Conservation (phyloP, 306 rosid species). For the Cucurbita ficifolia region DNA sequence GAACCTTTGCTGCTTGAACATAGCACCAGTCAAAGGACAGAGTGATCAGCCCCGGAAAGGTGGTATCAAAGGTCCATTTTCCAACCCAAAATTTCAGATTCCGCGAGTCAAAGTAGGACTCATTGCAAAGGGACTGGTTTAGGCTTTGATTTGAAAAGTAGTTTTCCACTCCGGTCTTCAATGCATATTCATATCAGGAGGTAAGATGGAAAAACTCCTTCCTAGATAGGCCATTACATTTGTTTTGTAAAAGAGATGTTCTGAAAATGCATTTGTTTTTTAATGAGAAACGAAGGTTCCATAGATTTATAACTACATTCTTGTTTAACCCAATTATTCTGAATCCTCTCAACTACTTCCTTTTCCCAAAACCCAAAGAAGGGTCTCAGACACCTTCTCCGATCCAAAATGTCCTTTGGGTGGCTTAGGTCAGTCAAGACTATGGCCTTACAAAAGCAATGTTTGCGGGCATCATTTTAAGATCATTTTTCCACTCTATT, state of each 20-base stretch:
- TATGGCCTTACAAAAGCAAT: background rate
- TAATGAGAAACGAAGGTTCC: background rate
- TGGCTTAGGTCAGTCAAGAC: background rate
- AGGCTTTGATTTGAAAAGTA: background rate
- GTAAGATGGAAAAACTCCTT: background rate
- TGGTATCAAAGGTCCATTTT: background rate
- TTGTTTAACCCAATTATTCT: background rate
- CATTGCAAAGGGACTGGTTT: background rate
- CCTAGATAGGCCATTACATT: background rate
- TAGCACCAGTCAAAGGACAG: background rate
- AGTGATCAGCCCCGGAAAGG: background rate
- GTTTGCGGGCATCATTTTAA: background rate
- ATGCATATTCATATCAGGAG: background rate
- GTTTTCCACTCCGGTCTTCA: background rate
- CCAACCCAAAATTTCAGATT: background rate
- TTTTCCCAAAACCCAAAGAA: background rate
- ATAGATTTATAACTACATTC: background rate
- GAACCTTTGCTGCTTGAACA: background rate
- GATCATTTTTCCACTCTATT: background rate
- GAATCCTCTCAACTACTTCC: background rate
- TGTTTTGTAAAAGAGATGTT: background rate
- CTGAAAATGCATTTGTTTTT: background rate
- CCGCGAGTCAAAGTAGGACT: background rate
- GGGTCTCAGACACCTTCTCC: background rate
- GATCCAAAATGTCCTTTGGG: background rate